Evolutionary conservation across 108 stramenopile species (phyloP).

Genomic region (Nannochloropsis gaditana): DNA sequence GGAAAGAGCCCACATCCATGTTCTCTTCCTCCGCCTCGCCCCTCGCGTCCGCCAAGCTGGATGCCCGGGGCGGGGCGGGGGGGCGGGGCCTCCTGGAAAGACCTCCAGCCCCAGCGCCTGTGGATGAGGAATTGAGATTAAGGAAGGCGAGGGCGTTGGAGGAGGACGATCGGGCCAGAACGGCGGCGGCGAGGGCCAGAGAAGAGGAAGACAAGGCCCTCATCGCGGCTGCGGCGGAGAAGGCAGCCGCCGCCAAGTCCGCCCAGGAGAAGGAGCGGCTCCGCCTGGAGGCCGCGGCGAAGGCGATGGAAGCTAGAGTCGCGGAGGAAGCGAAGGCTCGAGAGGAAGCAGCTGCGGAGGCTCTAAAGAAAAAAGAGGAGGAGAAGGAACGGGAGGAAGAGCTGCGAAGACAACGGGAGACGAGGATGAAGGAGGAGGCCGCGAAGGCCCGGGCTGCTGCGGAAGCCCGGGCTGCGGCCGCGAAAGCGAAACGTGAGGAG

Average conservation of each 20-base stretch:
- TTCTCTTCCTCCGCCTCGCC: constrained; percentile 4
- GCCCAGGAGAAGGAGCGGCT: background rate
- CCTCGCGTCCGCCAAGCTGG: background rate
- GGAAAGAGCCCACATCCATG: constrained; percentile 1
- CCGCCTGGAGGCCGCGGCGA: background rate
- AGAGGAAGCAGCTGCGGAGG: background rate
- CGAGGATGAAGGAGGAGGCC: background rate
- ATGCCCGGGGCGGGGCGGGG: background rate
- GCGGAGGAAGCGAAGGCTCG: background rate
- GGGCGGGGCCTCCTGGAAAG: background rate
- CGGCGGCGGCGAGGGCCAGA: background rate
- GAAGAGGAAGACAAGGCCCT: background rate
- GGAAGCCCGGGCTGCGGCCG: background rate
- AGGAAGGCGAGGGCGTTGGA: background rate
- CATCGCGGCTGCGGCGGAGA: background rate
- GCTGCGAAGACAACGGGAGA: background rate
- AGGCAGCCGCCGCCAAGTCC: background rate
- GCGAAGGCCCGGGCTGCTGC: background rate
- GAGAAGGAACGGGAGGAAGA: background rate
- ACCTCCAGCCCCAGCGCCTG: background rate
- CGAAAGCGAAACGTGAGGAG: constrained; percentile 3
- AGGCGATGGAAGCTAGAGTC: background rate
- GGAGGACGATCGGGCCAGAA: background rate
- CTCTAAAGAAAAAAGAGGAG: background rate
- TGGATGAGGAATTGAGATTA: background rate